Conservation (phyloP, 345 rosid species). For the Lepidium didymum region DNA sequence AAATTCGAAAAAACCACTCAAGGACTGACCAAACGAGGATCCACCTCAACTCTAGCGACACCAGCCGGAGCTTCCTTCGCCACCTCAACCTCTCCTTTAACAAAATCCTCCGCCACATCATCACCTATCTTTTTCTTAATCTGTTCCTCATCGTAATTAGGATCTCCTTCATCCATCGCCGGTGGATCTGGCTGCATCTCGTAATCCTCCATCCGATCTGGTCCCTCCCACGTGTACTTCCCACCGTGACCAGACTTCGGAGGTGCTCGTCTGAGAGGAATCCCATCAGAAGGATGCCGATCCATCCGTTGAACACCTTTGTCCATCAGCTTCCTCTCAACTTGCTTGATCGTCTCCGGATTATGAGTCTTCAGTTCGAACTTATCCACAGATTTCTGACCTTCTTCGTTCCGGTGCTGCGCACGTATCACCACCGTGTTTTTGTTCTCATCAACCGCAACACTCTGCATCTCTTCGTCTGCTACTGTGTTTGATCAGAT, state of each 20-base stretch:
- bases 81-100: slow-evolving; percentile 58
- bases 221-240: slow-evolving; percentile 93
- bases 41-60: slow-evolving; percentile 57
- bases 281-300: slow-evolving; percentile 61
- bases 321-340: slow-evolving; percentile 57
- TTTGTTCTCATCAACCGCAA: slow-evolving; percentile 37
- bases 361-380: slow-evolving; percentile 37
- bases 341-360: slow-evolving; percentile 50
- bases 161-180: slow-evolving; percentile 72
- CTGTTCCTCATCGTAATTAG: slow-evolving; percentile 64
- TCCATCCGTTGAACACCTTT: slow-evolving; percentile 75
- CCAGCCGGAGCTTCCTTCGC: slow-evolving; percentile 46
- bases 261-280: slow-evolving; percentile 44
- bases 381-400: slow-evolving; percentile 42
- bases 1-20: not conserved
- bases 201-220: slow-evolving; percentile 36
- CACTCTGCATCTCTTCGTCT: not conserved
- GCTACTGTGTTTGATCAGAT: not conserved
- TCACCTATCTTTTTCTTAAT: slow-evolving; percentile 26
- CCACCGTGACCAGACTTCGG: slow-evolving; percentile 80
- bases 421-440: slow-evolving; percentile 43
- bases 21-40: slow-evolving; percentile 33
- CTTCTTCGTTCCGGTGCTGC: slow-evolving; percentile 40
- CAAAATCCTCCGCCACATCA: slow-evolving; percentile 40
- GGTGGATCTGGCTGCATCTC: slow-evolving; percentile 46